phyloP scores from a whole-genome alignment of 345 rosid species.

The Arabidopsis thaliana region TAIR10.1 NC_003074.8:21520501-21521000 shows the following conservation, averaged over 20 bases:
- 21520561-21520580: slow-evolving; percentile 28
- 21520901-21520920: not conserved
- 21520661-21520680: not conserved
- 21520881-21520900: not conserved
- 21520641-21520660: slow-evolving; percentile 5
- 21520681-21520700: not conserved
- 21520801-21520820: slow-evolving; percentile 32
- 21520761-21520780: slow-evolving; percentile 35
- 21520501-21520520: slow-evolving; percentile 13
- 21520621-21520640: not conserved
- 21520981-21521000: not conserved
- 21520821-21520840: slow-evolving; percentile 26
- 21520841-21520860: slow-evolving; percentile 37
- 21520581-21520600: slow-evolving; percentile 36
- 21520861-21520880: not conserved
- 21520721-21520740: not conserved
- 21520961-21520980: slow-evolving; percentile 5
- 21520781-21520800: slow-evolving; percentile 38
- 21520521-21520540: slow-evolving; percentile 9
- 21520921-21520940: slow-evolving; percentile 21
- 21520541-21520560: not conserved
- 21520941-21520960: slow-evolving; percentile 23
- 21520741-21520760: not conserved
- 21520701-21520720: not conserved
- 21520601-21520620: slow-evolving; percentile 16